Conservation (phyloP, 2,329 filamentous ascomycete species). For the Endocalyx cinctus region DNA sequence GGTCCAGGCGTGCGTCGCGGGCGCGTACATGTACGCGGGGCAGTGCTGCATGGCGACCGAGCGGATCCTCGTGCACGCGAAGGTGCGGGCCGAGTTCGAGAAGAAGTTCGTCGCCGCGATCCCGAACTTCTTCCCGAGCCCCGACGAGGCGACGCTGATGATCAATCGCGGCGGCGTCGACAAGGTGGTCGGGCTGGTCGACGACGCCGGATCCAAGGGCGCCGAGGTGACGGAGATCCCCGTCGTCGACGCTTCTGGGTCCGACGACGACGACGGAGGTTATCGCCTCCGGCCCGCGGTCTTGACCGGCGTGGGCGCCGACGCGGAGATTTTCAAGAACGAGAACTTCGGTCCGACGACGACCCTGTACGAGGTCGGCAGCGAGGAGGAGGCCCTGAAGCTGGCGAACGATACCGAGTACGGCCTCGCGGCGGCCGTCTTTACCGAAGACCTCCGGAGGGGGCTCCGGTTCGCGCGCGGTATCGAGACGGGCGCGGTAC, state of each 20-base stretch:
- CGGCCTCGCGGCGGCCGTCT: constrained; percentile 60
- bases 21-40: constrained; percentile 67
- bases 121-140: constrained; percentile 43
- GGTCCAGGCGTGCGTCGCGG: constrained; percentile 61
- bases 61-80: constrained; percentile 56
- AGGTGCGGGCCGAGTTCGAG: constrained; percentile 40
- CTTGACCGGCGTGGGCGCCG: constrained; percentile 60
- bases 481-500: constrained; percentile 51
- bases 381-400: constrained; percentile 58
- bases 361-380: constrained; percentile 53
- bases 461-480: constrained; percentile 47
- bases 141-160: constrained; percentile 63
- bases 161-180: constrained; percentile 62
- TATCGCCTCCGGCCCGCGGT: no score
- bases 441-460: constrained; percentile 55
- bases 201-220: constrained; percentile 6
- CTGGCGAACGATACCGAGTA: constrained; percentile 68
- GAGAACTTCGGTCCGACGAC: constrained; percentile 66
- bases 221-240: constrained; percentile 51
- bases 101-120: constrained; percentile 35
- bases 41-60: constrained; percentile 91
- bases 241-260: no score
- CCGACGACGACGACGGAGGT: no score
- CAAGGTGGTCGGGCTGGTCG: constrained; percentile 55
- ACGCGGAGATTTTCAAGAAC: constrained; percentile 61